Percentiles rank a stretch among this genome's conserved stretches.
These are phyloP conservation scores for Lablab purpureus DNA, from an alignment of 306 rosid species.

Conservation along the genomic window DNA sequence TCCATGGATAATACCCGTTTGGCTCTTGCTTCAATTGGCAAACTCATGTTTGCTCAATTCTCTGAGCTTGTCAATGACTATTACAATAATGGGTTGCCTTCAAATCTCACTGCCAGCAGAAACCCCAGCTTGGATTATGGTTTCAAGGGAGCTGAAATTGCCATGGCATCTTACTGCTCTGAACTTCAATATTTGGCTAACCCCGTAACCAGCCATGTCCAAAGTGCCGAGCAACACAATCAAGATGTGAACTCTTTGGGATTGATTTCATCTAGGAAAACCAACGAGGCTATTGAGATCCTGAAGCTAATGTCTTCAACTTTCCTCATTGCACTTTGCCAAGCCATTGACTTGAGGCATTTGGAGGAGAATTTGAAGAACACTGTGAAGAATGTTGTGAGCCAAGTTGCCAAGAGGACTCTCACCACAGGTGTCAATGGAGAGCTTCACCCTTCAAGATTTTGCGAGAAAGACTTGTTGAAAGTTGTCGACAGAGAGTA, in stretches of 20 bases:
- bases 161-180: constrained; percentile 95
- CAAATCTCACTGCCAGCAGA: constrained; percentile 77
- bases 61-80: constrained; percentile 90
- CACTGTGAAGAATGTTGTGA: constrained; percentile 69
- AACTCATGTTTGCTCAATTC: constrained; percentile 92
- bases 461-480: constrained; percentile 85
- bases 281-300: constrained; percentile 78
- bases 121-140: constrained; percentile 95
- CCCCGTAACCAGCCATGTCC: constrained; percentile 90
- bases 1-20: constrained; percentile 96
- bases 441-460: constrained; percentile 84
- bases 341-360: constrained; percentile 89
- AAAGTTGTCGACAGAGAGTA: constrained; percentile 79
- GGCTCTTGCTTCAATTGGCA: constrained; percentile 88
- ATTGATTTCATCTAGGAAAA: constrained; percentile 81
- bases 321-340: constrained; percentile 79
- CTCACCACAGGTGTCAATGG: constrained; percentile 75
- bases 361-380: constrained; percentile 86
- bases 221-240: constrained; percentile 93
- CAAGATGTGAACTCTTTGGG: constrained; percentile 96
- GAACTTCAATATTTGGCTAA: constrained; percentile 86
- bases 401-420: constrained; percentile 79
- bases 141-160: constrained; percentile 89
- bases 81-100: constrained; percentile 88
- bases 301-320: constrained; percentile 89